These are phyloP conservation scores for Exophiala oligosperma DNA, from an alignment of 2,329 filamentous ascomycete species.

Conservation along the genomic window DNA sequence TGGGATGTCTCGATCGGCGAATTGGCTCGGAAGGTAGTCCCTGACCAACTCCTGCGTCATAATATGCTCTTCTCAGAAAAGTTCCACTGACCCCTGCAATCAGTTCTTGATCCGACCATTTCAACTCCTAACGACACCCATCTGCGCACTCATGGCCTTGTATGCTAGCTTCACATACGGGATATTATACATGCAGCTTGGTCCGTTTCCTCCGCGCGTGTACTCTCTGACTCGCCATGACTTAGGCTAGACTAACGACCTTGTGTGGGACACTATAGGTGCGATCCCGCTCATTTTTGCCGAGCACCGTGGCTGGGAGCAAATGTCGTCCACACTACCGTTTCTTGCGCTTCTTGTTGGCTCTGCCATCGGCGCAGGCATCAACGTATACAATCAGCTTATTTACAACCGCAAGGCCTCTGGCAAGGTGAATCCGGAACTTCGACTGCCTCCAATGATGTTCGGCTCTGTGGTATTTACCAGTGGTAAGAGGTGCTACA, in stretches of 20 bases:
- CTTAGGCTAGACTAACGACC: too few relatives aligned
- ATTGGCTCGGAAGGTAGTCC: slow-evolving; percentile 42
- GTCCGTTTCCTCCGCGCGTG: background rate
- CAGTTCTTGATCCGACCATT: slow-evolving; percentile 50
- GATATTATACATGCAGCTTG: slow-evolving; percentile 48
- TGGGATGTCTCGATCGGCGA: slow-evolving; percentile 41
- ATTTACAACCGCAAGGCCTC: background rate
- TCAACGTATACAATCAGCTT: too few relatives aligned
- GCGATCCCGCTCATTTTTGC: slow-evolving; percentile 54
- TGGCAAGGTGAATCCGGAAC: slow-evolving; percentile 6
- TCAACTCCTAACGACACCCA: slow-evolving; percentile 51
- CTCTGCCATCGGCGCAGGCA: too few relatives aligned
- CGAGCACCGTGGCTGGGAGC: slow-evolving; percentile 45
- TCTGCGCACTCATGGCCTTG: slow-evolving; percentile 44
- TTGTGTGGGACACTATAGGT: slow-evolving; percentile 25
- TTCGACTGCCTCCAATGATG: slow-evolving; percentile 21
- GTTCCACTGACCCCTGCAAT: slow-evolving; percentile 39
- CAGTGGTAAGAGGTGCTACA: slow-evolving; percentile 1
- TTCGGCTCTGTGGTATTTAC: slow-evolving; percentile 23
- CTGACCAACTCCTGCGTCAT: slow-evolving; percentile 71
- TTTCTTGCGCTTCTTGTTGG: too few relatives aligned
- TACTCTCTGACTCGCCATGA: too few relatives aligned
- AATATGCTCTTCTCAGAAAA: slow-evolving; percentile 41
- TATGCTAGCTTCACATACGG: slow-evolving; percentile 55
- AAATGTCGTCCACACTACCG: slow-evolving; percentile 34